Evolutionary conservation across 192 early-diverging fungal genomes (phyloP).

Genomic region (Spinellus fusiger): DNA sequence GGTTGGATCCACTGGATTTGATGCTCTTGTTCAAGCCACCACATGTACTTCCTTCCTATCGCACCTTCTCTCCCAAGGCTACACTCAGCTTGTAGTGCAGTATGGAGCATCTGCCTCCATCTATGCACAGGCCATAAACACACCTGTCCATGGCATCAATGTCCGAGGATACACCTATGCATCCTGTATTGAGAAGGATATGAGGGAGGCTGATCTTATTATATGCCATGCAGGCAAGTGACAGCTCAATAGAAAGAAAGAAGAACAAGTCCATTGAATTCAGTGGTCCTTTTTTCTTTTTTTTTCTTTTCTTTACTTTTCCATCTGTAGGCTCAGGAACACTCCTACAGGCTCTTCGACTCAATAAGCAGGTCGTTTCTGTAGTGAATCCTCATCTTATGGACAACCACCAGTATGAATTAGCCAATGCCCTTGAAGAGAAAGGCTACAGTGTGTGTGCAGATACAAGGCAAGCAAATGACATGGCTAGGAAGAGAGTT

Average conservation of each 20-base stretch:
- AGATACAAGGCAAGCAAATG: constrained; percentile 25
- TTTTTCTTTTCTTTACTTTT: too few relatives aligned
- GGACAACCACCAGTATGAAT: constrained; percentile 86
- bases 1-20: constrained; percentile 90
- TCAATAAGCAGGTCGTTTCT: constrained; percentile 58
- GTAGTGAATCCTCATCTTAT: constrained; percentile 75
- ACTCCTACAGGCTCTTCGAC: constrained; percentile 71
- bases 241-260: too few relatives aligned
- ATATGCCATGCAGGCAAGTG: constrained; percentile 76
- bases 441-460: constrained; percentile 49
- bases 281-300: background rate
- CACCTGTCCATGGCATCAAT: background rate
- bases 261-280: background rate
- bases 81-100: constrained; percentile 57
- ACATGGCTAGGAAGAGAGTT: background rate
- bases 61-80: constrained; percentile 41
- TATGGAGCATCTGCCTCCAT: constrained; percentile 48
- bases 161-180: constrained; percentile 56
- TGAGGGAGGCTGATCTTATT: constrained; percentile 63
- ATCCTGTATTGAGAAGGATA: constrained; percentile 41
- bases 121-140: constrained; percentile 12
- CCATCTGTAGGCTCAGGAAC: constrained; percentile 85
- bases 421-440: constrained; percentile 61
- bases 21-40: constrained; percentile 55
- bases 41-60: constrained; percentile 42